Percentiles rank a stretch among this genome's conserved stretches.
phyloP scores from a whole-genome alignment of 257 asterid genomes.

The Solanum dulcamara region DNA sequence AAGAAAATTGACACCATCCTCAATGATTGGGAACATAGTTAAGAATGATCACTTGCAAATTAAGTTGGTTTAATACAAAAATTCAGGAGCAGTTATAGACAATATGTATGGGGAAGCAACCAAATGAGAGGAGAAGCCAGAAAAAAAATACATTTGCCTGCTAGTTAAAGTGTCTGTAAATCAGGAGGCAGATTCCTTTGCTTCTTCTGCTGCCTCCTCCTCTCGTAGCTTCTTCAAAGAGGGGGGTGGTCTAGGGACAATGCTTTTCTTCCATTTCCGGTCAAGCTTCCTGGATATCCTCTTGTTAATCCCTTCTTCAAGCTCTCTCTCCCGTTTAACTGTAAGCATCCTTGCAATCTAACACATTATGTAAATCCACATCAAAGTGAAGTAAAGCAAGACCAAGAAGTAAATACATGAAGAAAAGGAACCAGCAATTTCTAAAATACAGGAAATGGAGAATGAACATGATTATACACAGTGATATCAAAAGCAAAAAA shows the following conservation, averaged over 20 bases:
- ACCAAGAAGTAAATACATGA: neutral
- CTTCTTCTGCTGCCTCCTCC: conserved; percentile 74
- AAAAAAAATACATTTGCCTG: neutral
- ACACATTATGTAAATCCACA: neutral
- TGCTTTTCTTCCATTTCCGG: conserved; percentile 88
- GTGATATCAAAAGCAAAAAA: neutral
- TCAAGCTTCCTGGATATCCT: conserved; percentile 87
- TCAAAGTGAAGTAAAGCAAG: neutral
- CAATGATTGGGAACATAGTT: neutral
- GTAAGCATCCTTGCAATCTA: conserved; percentile 88
- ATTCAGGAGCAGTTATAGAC: neutral
- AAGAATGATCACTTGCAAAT: neutral
- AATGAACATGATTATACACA: neutral
- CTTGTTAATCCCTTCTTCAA: conserved; percentile 83
- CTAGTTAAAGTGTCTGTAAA: neutral
- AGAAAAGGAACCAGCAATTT: neutral
- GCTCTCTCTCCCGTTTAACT: conserved; percentile 86
- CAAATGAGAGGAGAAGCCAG: neutral
- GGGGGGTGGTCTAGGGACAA: conserved; percentile 89
- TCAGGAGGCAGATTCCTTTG: conserved; percentile 49
- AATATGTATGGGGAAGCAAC: neutral
- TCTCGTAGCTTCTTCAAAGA: conserved; percentile 66
- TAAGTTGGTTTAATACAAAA: neutral
- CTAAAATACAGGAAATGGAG: neutral
- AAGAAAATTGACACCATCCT: neutral